Evolutionary conservation across 1,139 yeast genomes (phyloP), one percentile per base, ranked within the genome.

Genomic region (Debaryomyces singareniensis): DNA sequence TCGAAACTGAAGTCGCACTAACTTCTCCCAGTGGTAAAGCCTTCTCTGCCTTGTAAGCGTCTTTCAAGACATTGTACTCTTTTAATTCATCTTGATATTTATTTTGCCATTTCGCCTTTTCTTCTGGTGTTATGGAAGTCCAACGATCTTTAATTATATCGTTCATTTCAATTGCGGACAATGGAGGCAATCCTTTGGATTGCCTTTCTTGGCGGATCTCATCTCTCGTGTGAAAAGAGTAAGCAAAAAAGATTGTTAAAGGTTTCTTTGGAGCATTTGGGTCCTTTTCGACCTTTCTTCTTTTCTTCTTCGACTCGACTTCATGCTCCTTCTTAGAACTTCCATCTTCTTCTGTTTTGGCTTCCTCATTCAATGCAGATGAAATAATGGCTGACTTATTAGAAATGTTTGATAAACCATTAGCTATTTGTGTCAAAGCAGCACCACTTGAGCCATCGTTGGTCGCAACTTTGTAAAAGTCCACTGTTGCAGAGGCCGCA

Each of bases 191-290:
- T 20, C 80, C 79, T 35, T 68, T 63, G 30, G 64, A 60, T 36
- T 61, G 66, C 51, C 93, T 71, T 40, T 82, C 86, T 36, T 76
- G 78, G 37, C 80, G 75, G 40, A 86, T 59, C 29, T 51, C 48
- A 36, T 77, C 80, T 49, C 89, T 72, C 36, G 75, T 67, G 43
- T 73, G 73, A 43, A 78, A 78, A 25, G 80, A 72, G 52, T 75
- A 86, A 25, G 89, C 81, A 56, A 86, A 84, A 61, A 78, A 86
- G 35, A 84, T 82, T 23, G 96, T 85, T 49, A 83, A 61, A 15
- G 81, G 80, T 48, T 73, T 74, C 56, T 71, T 75, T 29, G 81
- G 80, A 26, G 80, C 80, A 43, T 71, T 70, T 20, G 80, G 80
- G 48, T 75, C 72, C 39, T 51, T 61, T 41, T 61, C 58, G 66